These are phyloP conservation scores for Perkinsus chesapeaki DNA, from an alignment of 169 alveolate species.

Conservation along the genomic window DNA sequence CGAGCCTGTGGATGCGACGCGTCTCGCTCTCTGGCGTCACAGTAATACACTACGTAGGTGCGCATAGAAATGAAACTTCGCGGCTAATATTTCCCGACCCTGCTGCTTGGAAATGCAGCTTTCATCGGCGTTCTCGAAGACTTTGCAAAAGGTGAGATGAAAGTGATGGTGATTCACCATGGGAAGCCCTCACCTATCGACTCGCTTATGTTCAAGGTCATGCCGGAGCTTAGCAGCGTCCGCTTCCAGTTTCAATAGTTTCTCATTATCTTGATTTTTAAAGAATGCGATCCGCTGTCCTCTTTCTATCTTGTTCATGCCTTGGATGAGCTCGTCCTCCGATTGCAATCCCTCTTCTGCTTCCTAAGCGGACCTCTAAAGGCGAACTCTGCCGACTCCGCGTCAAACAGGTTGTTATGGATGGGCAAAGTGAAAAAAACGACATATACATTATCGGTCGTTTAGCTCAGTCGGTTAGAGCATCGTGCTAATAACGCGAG, in stretches of 20 bases:
- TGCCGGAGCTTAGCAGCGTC: not conserved
- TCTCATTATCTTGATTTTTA: not conserved
- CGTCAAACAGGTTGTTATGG: not conserved
- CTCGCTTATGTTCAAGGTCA: not conserved
- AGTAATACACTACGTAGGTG: too few relatives aligned
- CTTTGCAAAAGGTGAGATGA: too few relatives aligned
- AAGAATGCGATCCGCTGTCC: not conserved
- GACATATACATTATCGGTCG: not conserved
- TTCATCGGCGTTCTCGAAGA: too few relatives aligned
- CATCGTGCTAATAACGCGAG: not conserved
- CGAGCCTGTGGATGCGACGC: not conserved
- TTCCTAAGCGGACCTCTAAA: not conserved
- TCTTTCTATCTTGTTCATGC: not conserved
- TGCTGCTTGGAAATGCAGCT: too few relatives aligned
- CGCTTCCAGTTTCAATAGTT: not conserved
- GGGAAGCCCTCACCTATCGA: not conserved
- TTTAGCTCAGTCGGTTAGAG: not conserved
- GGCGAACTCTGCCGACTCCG: not conserved
- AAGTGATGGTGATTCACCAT: not conserved
- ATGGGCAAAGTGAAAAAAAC: not conserved
- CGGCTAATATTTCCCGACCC: too few relatives aligned
- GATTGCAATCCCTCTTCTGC: not conserved
- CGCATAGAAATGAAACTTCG: too few relatives aligned
- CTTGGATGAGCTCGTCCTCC: not conserved
- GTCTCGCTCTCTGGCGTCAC: too few relatives aligned